These are phyloP conservation scores for Sporothrix protearum DNA, from an alignment of 2,329 filamentous ascomycete genomes.

Conservation along the genomic window DNA sequence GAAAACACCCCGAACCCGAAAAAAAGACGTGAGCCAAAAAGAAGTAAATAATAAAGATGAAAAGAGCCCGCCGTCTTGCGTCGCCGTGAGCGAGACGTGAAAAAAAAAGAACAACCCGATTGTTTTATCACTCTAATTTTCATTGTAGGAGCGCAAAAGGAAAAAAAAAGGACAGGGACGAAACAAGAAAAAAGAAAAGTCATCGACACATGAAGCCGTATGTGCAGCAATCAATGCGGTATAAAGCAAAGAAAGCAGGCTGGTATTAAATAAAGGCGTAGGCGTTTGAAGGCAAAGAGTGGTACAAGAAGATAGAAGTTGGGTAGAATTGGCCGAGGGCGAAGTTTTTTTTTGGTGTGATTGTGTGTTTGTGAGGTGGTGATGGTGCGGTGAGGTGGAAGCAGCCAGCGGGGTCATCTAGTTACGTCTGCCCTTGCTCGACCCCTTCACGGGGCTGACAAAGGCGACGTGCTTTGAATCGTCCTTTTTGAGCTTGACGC, in stretches of 20 bases:
- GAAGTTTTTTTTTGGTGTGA: not conserved
- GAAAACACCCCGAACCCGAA: not conserved
- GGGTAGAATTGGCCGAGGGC: not conserved
- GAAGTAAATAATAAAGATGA: not conserved
- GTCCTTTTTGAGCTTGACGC: slow-evolving; percentile 51
- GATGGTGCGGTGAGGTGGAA: not conserved
- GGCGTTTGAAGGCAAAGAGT: slow-evolving; percentile 13
- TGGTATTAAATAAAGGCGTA: slow-evolving; percentile 23
- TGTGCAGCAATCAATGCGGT: slow-evolving; percentile 8
- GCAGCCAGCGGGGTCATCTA: slow-evolving; percentile 20
- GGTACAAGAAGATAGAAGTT: slow-evolving; percentile 20
- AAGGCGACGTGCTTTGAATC: slow-evolving; percentile 55
- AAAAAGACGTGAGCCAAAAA: slow-evolving; percentile 9
- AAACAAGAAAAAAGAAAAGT: not conserved
- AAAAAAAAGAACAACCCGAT: slow-evolving; percentile 1
- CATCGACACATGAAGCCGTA: slow-evolving; percentile 18
- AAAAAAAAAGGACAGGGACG: not conserved
- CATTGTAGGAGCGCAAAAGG: not conserved
- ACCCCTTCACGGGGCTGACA: slow-evolving; percentile 49
- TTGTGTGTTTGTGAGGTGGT: not conserved
- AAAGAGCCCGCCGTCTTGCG: slow-evolving; percentile 21
- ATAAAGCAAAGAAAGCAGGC: not conserved
- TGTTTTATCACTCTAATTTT: slow-evolving; percentile 19
- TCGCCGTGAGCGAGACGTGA: slow-evolving; percentile 19
- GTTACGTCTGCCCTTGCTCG: slow-evolving; percentile 36